Percentiles rank a stretch among this genome's conserved stretches.
Evolutionary conservation across 306 rosid species (phyloP).

Genomic region (Acmispon strigosus): DNA sequence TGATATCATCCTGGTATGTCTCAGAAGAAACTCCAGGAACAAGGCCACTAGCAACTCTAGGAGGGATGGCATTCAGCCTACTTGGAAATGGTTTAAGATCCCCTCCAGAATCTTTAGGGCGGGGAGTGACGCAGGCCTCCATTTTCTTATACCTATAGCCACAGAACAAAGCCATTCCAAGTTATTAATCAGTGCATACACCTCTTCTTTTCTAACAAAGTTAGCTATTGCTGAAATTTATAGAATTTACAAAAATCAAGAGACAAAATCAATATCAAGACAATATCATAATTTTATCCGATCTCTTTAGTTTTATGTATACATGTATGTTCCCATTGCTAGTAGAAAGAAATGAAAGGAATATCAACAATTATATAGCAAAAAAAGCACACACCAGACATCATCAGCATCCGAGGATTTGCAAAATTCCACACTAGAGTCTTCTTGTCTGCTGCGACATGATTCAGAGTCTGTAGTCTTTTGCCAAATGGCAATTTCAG

Average conservation of each 20-base stretch:
- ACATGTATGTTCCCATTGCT: neutral
- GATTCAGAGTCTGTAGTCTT: slow-evolving; percentile 63
- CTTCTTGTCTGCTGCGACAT: slow-evolving; percentile 60
- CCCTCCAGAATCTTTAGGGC: slow-evolving; percentile 36
- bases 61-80: slow-evolving; percentile 82
- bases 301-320: neutral
- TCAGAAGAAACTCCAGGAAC: slow-evolving; percentile 69
- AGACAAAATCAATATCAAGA: neutral
- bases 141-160: slow-evolving; percentile 75
- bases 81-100: slow-evolving; percentile 66
- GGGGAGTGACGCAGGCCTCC: slow-evolving; percentile 75
- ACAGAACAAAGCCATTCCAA: slow-evolving; percentile 17
- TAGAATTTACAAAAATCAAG: too few relatives aligned
- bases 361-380: neutral
- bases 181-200: too few relatives aligned
- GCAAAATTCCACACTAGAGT: slow-evolving; percentile 50
- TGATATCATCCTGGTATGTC: slow-evolving; percentile 57
- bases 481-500: slow-evolving; percentile 85
- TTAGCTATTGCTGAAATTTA: too few relatives aligned
- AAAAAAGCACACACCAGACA: slow-evolving; percentile 54
- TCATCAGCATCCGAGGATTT: slow-evolving; percentile 48
- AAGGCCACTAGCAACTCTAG: slow-evolving; percentile 73
- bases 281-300: neutral
- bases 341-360: slow-evolving; percentile 4
- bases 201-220: too few relatives aligned